A percentile compares a stretch with the other conserved stretches of the same genome.
Evolutionary conservation across 192 early-diverging fungal species (phyloP).

Genomic region (Coemansia sp.): DNA sequence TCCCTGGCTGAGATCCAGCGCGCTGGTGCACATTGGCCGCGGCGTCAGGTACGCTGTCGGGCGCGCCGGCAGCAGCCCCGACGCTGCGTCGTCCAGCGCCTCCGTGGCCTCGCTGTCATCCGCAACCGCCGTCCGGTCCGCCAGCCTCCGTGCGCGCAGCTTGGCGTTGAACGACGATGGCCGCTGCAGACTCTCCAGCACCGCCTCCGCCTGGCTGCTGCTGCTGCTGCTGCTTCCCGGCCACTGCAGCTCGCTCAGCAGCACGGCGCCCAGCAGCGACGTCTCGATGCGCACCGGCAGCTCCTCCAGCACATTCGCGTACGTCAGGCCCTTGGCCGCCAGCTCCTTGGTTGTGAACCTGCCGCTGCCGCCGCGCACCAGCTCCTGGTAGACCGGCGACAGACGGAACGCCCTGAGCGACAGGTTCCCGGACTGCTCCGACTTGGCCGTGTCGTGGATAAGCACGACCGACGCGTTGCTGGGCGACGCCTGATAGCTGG

Average conservation of each 20-base stretch:
- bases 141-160: constrained; percentile 58
- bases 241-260: constrained; percentile 72
- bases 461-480: constrained; percentile 83
- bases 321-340: constrained; percentile 73
- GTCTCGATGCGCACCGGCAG: constrained; percentile 87
- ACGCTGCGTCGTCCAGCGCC: constrained; percentile 36
- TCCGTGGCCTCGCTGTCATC: constrained; percentile 53
- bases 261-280: constrained; percentile 75
- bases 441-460: constrained; percentile 88
- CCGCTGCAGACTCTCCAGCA: constrained; percentile 68
- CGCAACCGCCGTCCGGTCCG: constrained; percentile 65
- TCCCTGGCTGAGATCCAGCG: constrained; percentile 71
- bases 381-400: constrained; percentile 78
- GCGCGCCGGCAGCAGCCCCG: constrained; percentile 46
- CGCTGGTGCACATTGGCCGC: constrained; percentile 62
- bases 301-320: constrained; percentile 86
- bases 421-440: constrained; percentile 81
- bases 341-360: constrained; percentile 87
- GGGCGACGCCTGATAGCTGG: constrained; percentile 85
- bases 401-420: constrained; percentile 87
- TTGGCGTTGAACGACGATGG: constrained; percentile 58
- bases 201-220: constrained; percentile 46
- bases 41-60: constrained; percentile 46
- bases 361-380: constrained; percentile 74
- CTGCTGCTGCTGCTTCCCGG: constrained; percentile 23